Evolutionary conservation across 768 basidiomycete genomes (phyloP), one percentile per base, ranked within the genome.

Genomic region (Mycena polygramma): DNA sequence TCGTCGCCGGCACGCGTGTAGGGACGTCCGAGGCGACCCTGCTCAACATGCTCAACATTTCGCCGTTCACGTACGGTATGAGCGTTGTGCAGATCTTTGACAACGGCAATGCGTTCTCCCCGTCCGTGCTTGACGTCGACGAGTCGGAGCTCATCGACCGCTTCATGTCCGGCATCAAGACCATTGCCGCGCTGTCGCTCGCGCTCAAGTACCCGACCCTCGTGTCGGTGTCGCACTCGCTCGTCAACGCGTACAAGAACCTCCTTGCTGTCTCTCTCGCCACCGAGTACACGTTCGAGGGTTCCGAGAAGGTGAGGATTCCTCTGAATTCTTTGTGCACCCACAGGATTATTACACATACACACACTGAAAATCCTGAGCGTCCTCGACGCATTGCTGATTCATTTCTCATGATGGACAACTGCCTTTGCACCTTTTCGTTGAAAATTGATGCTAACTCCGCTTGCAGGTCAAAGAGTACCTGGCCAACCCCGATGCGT

Each of bases 241-340:
- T 99, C 69, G 95, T 99, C 88, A 98, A 98, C 86, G 90, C 96
- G 52, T 99, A 98, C 94, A 99, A 99, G 92, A 99, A 99, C 88
- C 83, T 99, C 73, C 83, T 99, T 73, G 93, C 95, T 46, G 82
- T 99, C 75, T 91, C 95, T 51, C 83, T 98, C 67, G 91, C 87
- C 54, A 98, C 98, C 70, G 97, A 99, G 54, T 96, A 96, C 90
- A 89, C 92, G 63, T 98, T 98, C 82, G 95, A 97, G 78, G 96
- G 91, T 70, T 88, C 94, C 66, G 95, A 95, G 80, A 94, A 98
- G 94, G 96, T 95, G 70, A 77, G 89, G 79, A 46, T 61, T 36
- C 46, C 17, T 62, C 39, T 68, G 24, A 62, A 58, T 54, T 72
- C 53, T 20, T 45, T 64, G 57, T 61, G 76, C 70, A 19, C 24